Conservation (phyloP, 331 rosid species). For the Malus hybrid region DNA sequence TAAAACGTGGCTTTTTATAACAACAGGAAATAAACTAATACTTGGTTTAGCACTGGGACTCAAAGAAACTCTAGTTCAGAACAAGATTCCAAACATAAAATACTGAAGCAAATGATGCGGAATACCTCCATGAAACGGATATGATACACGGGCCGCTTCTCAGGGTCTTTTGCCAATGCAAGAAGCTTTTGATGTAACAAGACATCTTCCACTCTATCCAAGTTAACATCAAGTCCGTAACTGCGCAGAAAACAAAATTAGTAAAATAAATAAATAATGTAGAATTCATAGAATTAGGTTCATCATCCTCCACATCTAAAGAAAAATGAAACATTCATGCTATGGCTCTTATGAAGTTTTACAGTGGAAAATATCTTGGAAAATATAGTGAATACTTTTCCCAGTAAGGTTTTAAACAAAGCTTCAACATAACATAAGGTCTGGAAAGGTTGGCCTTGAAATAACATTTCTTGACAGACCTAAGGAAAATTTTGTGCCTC, state of each 20-base stretch:
- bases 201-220: conserved; percentile 94
- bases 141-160: conserved; percentile 80
- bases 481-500: neutral
- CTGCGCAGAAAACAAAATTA: conserved; percentile 26
- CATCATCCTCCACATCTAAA: neutral
- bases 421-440: neutral
- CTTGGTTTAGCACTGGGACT: neutral
- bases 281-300: neutral
- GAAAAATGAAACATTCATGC: neutral
- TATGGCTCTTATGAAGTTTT: neutral
- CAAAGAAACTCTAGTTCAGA: neutral
- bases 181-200: conserved; percentile 77
- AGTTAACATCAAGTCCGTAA: conserved; percentile 89
- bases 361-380: neutral
- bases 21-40: neutral
- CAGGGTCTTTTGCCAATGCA: conserved; percentile 72
- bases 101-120: neutral
- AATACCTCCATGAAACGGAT: conserved; percentile 79
- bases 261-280: neutral
- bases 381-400: neutral
- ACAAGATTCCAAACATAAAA: neutral
- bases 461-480: neutral
- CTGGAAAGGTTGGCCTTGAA: neutral
- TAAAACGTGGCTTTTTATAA: neutral
- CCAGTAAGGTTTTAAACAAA: neutral